phyloP scores from a whole-genome alignment of 2,329 filamentous ascomycete genomes.

The Ascochyta lentis region DNA sequence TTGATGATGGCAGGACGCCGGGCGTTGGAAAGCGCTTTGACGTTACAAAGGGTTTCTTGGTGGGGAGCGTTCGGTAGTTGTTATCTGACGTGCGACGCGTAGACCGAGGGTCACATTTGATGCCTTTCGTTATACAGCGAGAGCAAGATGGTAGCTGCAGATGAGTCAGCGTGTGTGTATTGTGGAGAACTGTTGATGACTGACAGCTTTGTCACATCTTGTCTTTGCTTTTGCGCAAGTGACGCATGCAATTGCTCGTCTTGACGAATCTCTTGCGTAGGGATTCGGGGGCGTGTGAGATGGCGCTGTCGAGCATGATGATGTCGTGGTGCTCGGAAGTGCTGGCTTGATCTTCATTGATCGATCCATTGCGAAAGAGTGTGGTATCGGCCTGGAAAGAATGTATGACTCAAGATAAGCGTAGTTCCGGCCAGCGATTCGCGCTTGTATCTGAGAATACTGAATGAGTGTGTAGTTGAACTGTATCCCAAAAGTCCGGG shows the following conservation, averaged over 20 bases:
- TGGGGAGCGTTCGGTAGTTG: conserved; percentile 35
- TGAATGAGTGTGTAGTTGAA: conserved; percentile 10
- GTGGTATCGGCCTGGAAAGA: not conserved
- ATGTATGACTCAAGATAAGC: not conserved
- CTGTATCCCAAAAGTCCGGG: conserved; percentile 22
- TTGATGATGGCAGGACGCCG: conserved; percentile 27
- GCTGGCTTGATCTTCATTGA: conserved; percentile 20
- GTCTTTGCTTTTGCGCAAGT: conserved; percentile 50
- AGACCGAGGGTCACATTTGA: conserved; percentile 45
- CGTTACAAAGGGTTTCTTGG: conserved; percentile 34
- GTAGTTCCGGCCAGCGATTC: not conserved
- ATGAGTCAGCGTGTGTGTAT: not conserved
- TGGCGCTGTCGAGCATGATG: conserved; percentile 7
- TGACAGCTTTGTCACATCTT: conserved; percentile 47
- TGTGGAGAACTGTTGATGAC: not conserved
- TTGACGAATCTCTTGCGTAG: conserved; percentile 40
- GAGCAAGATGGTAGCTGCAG: conserved; percentile 45
- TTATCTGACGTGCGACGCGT: conserved; percentile 48
- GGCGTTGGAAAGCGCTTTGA: conserved; percentile 36
- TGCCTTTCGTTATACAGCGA: conserved; percentile 45
- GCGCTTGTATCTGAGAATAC: not conserved
- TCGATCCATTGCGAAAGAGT: conserved; percentile 27
- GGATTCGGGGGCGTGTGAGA: conserved; percentile 24
- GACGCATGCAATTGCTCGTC: conserved; percentile 49
- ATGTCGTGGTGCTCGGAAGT: conserved; percentile 18